phyloP scores from a whole-genome alignment of 1,284 basidiomycete genomes.

The Sanghuangporus weigelae region DNA sequence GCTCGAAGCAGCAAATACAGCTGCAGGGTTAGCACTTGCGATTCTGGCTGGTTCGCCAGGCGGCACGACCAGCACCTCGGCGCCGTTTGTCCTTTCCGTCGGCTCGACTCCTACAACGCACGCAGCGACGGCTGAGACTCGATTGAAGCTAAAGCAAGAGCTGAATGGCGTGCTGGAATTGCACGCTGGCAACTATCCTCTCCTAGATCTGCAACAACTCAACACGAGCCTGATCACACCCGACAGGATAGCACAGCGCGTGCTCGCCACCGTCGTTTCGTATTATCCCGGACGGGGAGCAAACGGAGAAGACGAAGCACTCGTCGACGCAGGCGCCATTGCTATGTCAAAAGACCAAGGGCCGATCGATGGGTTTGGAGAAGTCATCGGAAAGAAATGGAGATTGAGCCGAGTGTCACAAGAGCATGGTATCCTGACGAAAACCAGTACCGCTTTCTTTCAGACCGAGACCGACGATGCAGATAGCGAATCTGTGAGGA shows the following conservation, averaged over 20 bases:
- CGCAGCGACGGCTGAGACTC: conserved; percentile 54
- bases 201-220: conserved; percentile 81
- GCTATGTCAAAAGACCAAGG: conserved; percentile 85
- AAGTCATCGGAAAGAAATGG: conserved; percentile 70
- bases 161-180: conserved; percentile 62
- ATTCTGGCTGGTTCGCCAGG: conserved; percentile 35
- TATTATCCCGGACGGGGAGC: conserved; percentile 66
- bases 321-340: conserved; percentile 80
- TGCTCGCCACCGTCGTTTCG: conserved; percentile 71
- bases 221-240: conserved; percentile 62
- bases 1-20: conserved; percentile 63
- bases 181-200: conserved; percentile 82
- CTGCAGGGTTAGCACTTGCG: conserved; percentile 54
- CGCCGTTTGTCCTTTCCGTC: conserved; percentile 68
- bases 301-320: conserved; percentile 60
- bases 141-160: conserved; percentile 38
- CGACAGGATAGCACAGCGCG: conserved; percentile 57
- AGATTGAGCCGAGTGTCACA: conserved; percentile 67
- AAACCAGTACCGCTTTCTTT: conserved; percentile 20
- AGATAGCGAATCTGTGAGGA: conserved; percentile 33
- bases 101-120: conserved; percentile 87
- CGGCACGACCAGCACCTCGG: conserved; percentile 26
- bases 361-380: conserved; percentile 64
- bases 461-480: conserved; percentile 3
- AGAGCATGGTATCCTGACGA: conserved; percentile 73